Evolutionary conservation across 2,329 filamentous ascomycete species (phyloP), one percentile per base, ranked within the genome.

Genomic region (Aspergillus melleus): DNA sequence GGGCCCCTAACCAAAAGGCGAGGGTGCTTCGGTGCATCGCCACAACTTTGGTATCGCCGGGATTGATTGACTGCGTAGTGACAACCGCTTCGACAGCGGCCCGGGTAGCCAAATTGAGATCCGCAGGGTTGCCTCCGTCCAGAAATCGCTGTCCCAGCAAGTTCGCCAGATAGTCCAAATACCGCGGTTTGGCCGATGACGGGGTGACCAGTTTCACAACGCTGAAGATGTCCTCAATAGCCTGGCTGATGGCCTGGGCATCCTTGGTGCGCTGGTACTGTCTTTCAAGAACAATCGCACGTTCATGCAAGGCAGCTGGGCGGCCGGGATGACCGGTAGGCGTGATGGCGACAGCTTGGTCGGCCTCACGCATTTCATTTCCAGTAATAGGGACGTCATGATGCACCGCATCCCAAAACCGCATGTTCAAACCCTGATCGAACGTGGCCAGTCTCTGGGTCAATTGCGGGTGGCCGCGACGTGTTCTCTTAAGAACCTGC

Each of bases 91-190:
- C 52, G 14, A 24, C 52, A 29, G 52, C 52, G 20, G 52, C 36
- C 22, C 24, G 9, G n/a, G 46, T 29, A 20, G 52, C 52, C 52
- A 54, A 29, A n/a, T 22, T 14, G 12, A 54, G 36, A 46, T 54
- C 52, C 5, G 32, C 52, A n/a, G 22, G 4, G 36, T 54, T 19
- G 14, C 52, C 52, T 26, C 52, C 52, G 22, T 54, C 52, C 32
- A 54, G 20, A 26, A 16, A 54, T 9, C 36, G 36, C 52, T 54
- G 52, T 16, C 52, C 52, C 36, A 54, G 14, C 2, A 54, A 29
- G 36, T 54, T 54, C 16, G 52, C 52, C 6, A 54, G 52, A 46
- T 54, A 54, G 36, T 54, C 36, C 36, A 54, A 29, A 29, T 54
- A 46, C 12, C 52, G 36, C 14, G 52, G 36, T 46, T 46, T 42